Percentiles rank a stretch among this genome's conserved stretches.
Conservation (phyloP, 306 rosid genomes). For the Nissolia schottii region DNA sequence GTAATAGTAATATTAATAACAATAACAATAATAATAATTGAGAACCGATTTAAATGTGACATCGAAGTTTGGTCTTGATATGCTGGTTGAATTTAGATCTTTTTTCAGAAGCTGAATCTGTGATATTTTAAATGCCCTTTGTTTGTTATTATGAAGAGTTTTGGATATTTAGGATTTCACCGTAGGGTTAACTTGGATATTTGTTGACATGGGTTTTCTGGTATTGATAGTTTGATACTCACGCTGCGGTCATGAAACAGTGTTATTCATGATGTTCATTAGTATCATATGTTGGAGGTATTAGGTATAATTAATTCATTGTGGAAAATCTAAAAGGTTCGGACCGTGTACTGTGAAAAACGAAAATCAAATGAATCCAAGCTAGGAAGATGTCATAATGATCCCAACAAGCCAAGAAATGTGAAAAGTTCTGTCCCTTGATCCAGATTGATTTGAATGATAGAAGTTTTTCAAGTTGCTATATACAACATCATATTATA, state of each 20-base stretch:
- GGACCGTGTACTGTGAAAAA: neutral
- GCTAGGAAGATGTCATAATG: neutral
- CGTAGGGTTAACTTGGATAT: neutral
- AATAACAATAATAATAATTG: too few relatives aligned
- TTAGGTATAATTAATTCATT: neutral
- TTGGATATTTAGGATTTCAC: neutral
- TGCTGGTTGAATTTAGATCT: neutral
- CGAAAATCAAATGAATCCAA: neutral
- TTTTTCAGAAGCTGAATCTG: neutral
- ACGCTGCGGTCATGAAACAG: neutral
- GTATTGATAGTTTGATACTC: neutral
- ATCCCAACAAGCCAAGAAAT: neutral
- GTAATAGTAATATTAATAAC: too few relatives aligned
- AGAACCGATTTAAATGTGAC: too few relatives aligned
- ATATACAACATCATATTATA: neutral
- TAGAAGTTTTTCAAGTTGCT: neutral
- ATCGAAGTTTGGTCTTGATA: neutral
- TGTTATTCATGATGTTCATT: neutral
- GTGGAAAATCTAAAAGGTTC: neutral
- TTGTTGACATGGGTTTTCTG: constrained; percentile 16
- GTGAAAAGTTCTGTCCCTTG: neutral
- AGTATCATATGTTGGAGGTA: neutral
- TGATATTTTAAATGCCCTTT: neutral
- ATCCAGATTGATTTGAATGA: constrained; percentile 12
- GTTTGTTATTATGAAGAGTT: neutral